Percentiles rank a stretch among this genome's conserved stretches.
Conservation (phyloP, 2,329 filamentous ascomycete species). For the Metarhizium album region DNA sequence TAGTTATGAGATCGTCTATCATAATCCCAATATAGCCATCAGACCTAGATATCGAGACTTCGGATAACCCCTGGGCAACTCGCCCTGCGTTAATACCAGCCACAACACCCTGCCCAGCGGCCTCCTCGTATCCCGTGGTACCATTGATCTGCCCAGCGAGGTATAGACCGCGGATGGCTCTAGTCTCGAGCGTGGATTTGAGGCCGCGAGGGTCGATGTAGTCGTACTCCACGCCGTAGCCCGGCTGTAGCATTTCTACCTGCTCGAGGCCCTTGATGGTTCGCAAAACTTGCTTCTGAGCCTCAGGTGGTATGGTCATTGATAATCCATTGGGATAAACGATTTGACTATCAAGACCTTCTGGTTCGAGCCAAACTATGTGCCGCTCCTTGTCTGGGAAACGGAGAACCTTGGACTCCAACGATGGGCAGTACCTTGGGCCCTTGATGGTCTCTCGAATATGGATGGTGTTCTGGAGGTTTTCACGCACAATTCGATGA, state of each 20-base stretch:
- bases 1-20: conserved; percentile 95
- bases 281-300: conserved; percentile 73
- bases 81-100: conserved; percentile 91
- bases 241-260: conserved; percentile 84
- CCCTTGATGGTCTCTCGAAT: conserved; percentile 93
- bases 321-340: conserved; percentile 96
- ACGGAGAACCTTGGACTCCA: conserved; percentile 87
- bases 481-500: conserved; percentile 74
- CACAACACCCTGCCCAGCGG: conserved; percentile 82
- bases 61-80: conserved; percentile 53
- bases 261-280: conserved; percentile 83
- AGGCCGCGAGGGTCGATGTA: conserved; percentile 91
- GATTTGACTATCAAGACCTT: conserved; percentile 81
- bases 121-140: conserved; percentile 96
- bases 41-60: conserved; percentile 62
- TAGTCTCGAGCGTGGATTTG: conserved; percentile 85
- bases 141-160: conserved; percentile 96
- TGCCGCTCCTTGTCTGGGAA: conserved; percentile 74
- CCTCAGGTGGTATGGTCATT: conserved; percentile 88
- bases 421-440: conserved; percentile 86
- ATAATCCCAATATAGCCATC: conserved; percentile 98
- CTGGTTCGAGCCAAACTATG: conserved; percentile 93
- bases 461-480: conserved; percentile 92
- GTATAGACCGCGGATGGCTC: conserved; percentile 78
- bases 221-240: conserved; percentile 97